A percentile compares a stretch with the other conserved stretches of the same genome.
Conservation (phyloP, 768 basidiomycete genomes). For the Trametes coccinea region DNA sequence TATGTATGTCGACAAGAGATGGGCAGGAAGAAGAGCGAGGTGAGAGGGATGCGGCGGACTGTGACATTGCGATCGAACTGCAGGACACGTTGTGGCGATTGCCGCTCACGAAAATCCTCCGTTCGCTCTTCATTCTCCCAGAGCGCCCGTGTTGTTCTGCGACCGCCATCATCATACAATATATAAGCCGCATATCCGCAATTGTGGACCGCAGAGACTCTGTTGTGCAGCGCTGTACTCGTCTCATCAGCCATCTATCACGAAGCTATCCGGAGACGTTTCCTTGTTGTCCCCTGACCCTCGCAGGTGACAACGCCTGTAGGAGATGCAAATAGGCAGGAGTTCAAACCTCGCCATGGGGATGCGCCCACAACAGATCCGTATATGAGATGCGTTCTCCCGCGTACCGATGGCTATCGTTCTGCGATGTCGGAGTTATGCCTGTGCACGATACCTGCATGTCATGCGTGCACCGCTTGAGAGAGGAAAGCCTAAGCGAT, state of each 20-base stretch:
- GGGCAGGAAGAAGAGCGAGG: background rate
- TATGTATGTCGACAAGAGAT: slow-evolving; percentile 7
- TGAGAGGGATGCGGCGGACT: background rate
- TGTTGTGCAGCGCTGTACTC: background rate
- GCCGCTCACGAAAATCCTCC: slow-evolving; percentile 18
- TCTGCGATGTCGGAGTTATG: background rate
- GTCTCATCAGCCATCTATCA: background rate
- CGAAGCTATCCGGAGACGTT: background rate
- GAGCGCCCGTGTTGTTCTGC: background rate
- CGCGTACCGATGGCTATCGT: background rate
- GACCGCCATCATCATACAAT: background rate
- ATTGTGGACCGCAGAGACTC: background rate
- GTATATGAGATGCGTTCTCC: background rate
- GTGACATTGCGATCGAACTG: slow-evolving; percentile 9
- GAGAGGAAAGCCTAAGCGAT: no score
- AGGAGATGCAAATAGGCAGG: background rate
- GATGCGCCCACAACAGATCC: background rate
- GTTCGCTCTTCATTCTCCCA: slow-evolving; percentile 2
- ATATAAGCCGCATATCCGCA: background rate
- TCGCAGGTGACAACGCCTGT: background rate
- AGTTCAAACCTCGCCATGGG: background rate
- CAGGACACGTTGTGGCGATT: slow-evolving; percentile 24
- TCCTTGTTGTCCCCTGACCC: background rate
- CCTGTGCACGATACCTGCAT: background rate
- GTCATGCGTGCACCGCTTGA: no score